Conservation (phyloP, 2,329 filamentous ascomycete species). For the Bipolaris bicolor region DNA sequence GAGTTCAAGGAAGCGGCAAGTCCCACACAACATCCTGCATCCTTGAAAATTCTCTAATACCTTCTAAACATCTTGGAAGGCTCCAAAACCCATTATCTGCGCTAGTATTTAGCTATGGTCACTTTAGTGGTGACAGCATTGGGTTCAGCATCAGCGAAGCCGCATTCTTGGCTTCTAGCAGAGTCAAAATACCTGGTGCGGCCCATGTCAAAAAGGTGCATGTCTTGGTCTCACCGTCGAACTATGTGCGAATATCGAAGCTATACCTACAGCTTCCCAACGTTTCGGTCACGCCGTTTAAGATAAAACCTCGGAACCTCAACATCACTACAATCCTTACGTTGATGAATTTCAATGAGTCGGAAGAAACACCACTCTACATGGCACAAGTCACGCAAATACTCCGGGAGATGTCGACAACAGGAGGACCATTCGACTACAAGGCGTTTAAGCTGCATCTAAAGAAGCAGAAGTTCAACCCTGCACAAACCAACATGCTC, state of each 20-base stretch:
- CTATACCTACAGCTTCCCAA: slow-evolving; percentile 40
- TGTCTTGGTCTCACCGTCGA: slow-evolving; percentile 26
- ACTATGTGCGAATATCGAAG: slow-evolving; percentile 23
- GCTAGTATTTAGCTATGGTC: slow-evolving; percentile 63
- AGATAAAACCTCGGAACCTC: slow-evolving; percentile 57
- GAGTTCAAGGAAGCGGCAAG: slow-evolving; percentile 68
- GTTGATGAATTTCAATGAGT: slow-evolving; percentile 27
- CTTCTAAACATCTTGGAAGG: slow-evolving; percentile 49
- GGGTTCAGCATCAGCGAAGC: slow-evolving; percentile 63
- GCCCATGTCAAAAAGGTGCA: slow-evolving; percentile 17
- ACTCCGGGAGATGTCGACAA: background rate
- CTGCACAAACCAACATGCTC: background rate
- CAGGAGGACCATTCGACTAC: background rate
- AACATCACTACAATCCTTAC: slow-evolving; percentile 58
- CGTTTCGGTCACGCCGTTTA: slow-evolving; percentile 55
- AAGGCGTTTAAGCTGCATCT: background rate
- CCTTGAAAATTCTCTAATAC: slow-evolving; percentile 54
- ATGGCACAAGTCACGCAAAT: slow-evolving; percentile 45
- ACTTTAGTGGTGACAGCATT: slow-evolving; percentile 52
- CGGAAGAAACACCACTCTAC: slow-evolving; percentile 55
- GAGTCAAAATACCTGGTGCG: slow-evolving; percentile 23
- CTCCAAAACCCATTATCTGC: slow-evolving; percentile 62
- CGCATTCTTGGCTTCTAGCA: slow-evolving; percentile 57
- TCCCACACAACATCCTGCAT: slow-evolving; percentile 65
- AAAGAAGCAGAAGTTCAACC: background rate